Base-by-base conservation (phyloP, 1,139 yeast species). In the Saccharomyces uvarum region DNA sequence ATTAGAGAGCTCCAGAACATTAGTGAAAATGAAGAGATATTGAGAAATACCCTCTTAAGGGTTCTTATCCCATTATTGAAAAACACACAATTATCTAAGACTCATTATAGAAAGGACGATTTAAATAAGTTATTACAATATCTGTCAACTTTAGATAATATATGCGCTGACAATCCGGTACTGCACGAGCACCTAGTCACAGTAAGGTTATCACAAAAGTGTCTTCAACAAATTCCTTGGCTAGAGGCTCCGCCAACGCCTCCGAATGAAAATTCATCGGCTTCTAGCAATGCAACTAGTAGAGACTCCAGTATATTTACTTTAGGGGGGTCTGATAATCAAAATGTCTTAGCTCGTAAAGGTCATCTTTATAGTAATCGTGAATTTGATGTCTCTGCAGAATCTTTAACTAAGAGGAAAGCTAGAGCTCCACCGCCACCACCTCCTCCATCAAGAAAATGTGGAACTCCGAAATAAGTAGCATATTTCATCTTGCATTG, bases 1-100 rank as follows among this genome's bases (percentile, higher is more conserved):
- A 77, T 90, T 3, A 74, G 98, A 55, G 97, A 91, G 68, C 75
- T 91, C 54, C 80, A 81, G 60, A 83, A 90, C 65, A 71, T 89
- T 51, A 73, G 84, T 3, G 82, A 77, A 44, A 79, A 79, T 28
- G 80, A 80, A 47, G 90, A 84, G 59, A 76, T 80, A 51, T 73
- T 90, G 52, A 78, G 89, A 47, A 81, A 87, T 61, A 87, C 95
- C 0, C 89, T 86, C 63, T 71, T 91, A 49, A 77, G 95, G 57
- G 93, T 90, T 1, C 65, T 91, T 48, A 77, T 82, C 61, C 96
- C 95, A 0, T 70, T 91, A 62, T 70, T 91, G 48, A 74, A 77
- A 57, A 83, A 83, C 61, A 81, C 95, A 0, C 88, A 86, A 63
- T 72, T 89, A 53, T 68, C 73, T n/a, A 70, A 73, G 2, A 74